Conservation (phyloP, 208 protist species). For the Leishmania guyanensis region DNA sequence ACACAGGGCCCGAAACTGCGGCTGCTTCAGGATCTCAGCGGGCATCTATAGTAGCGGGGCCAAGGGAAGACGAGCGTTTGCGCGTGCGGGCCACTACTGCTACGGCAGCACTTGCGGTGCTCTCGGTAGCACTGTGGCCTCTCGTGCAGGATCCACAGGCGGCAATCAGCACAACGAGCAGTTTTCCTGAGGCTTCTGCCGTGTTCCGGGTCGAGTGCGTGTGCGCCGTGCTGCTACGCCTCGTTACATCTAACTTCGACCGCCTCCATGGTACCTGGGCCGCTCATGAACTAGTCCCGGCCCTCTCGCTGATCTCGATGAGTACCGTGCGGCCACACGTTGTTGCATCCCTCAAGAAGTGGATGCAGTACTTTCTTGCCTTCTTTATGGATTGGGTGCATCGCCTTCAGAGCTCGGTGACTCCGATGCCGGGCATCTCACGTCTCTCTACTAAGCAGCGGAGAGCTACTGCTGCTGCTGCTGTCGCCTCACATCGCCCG, state of each 20-base stretch:
- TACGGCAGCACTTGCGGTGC: background rate
- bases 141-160: conserved; percentile 1
- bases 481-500: background rate
- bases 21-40: background rate
- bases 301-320: background rate
- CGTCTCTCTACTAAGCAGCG: background rate
- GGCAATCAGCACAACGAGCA: background rate
- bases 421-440: background rate
- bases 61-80: background rate
- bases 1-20: background rate
- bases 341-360: conserved; percentile 5
- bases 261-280: background rate
- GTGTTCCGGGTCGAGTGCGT: background rate
- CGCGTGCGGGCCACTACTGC: background rate
- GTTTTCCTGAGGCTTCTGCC: background rate
- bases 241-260: conserved; percentile 1
- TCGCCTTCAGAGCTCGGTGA: background rate
- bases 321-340: background rate
- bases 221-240: conserved; percentile 8
- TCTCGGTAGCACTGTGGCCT: conserved; percentile 1
- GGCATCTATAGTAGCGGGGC: background rate
- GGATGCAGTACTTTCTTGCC: conserved; percentile 12
- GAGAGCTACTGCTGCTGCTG: background rate
- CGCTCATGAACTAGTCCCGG: background rate
- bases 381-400: conserved; percentile 26